phyloP scores from a whole-genome alignment of 2,329 filamentous ascomycete species.

The Hymenoscyphus fraxineus region DNA sequence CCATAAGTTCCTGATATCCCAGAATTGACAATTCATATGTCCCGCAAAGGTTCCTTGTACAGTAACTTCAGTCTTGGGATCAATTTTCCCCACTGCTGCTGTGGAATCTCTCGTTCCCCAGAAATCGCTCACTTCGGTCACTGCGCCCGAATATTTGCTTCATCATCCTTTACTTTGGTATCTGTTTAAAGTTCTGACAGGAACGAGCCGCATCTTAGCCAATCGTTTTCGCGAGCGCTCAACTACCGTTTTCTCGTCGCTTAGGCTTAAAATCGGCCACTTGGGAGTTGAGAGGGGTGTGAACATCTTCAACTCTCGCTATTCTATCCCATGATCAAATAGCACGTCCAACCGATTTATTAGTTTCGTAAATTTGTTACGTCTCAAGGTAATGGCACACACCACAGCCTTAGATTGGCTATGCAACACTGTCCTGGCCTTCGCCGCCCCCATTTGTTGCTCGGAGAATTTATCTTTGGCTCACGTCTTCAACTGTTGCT shows the following conservation, averaged over 20 bases:
- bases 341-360: too few species aligned
- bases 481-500: background rate
- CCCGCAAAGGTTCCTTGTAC: conserved; percentile 60
- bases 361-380: background rate
- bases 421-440: background rate
- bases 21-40: conserved; percentile 55
- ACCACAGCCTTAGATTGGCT: background rate
- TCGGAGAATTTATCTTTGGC: background rate
- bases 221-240: background rate
- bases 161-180: conserved; percentile 15
- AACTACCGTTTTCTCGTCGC: background rate
- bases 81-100: conserved; percentile 42
- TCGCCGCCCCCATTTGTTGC: background rate
- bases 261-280: background rate
- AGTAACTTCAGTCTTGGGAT: conserved; percentile 55
- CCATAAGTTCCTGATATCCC: conserved; percentile 47
- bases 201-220: background rate
- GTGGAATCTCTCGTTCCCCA: conserved; percentile 65
- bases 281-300: background rate
- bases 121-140: conserved; percentile 60
- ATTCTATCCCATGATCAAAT: background rate
- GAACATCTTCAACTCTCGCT: background rate
- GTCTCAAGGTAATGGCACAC: background rate
- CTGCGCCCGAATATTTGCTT: conserved; percentile 58
- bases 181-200: background rate